Conservation (phyloP, 1,139 yeast genomes). For the Magnusiomyces paraingens region DNA sequence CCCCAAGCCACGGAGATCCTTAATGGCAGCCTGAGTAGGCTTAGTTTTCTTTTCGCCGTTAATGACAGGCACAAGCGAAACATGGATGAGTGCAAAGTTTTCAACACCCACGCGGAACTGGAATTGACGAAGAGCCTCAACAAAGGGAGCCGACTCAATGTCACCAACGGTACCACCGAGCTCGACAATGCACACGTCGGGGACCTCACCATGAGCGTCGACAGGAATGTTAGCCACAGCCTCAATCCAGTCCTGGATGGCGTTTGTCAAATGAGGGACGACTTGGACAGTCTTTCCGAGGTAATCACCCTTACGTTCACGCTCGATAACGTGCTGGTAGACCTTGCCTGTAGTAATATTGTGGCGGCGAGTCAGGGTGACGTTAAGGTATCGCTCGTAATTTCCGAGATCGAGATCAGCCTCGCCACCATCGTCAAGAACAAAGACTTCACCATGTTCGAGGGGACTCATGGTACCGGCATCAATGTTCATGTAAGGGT, state of each 20-base stretch:
- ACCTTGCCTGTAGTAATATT: slow-evolving; percentile 98
- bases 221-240: slow-evolving; percentile 87
- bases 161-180: slow-evolving; percentile 99
- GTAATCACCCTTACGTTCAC: slow-evolving; percentile 94
- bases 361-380: slow-evolving; percentile 87
- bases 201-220: slow-evolving; percentile 78
- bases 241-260: slow-evolving; percentile 98
- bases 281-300: slow-evolving; percentile 99
- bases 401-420: slow-evolving; percentile 97
- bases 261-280: slow-evolving; percentile 95
- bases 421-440: slow-evolving; percentile 97
- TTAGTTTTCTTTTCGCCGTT: slow-evolving; percentile 98
- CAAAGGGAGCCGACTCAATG: slow-evolving; percentile 97
- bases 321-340: slow-evolving; percentile 87
- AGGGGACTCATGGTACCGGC: slow-evolving; percentile 99
- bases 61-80: slow-evolving; percentile 92
- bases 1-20: slow-evolving; percentile 92
- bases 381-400: slow-evolving; percentile 92
- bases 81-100: slow-evolving; percentile 93
- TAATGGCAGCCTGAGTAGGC: slow-evolving; percentile 98
- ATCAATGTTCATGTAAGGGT: slow-evolving; percentile 98
- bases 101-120: slow-evolving; percentile 94
- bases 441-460: slow-evolving; percentile 98
- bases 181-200: slow-evolving; percentile 93
- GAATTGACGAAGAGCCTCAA: slow-evolving; percentile 97